These are phyloP conservation scores for Pythium sp. DNA, from an alignment of 352 stramenopile species.

Conservation along the genomic window DNA sequence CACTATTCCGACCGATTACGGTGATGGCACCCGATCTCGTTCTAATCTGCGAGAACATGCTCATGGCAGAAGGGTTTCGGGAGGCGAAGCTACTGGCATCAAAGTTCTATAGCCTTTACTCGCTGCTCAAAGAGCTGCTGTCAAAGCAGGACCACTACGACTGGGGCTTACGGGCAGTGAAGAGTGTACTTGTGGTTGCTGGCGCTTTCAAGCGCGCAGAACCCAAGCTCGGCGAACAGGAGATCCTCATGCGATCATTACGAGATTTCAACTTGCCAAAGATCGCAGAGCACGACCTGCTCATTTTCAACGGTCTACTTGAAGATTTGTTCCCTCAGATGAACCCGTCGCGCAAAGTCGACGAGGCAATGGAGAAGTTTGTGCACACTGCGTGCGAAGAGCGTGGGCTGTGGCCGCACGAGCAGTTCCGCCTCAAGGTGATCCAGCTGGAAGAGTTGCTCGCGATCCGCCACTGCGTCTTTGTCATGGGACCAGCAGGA, in stretches of 20 bases:
- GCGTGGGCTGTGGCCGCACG: slow-evolving; percentile 88
- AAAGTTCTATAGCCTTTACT: slow-evolving; percentile 96
- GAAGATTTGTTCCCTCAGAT: slow-evolving; percentile 92
- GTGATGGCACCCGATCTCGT: slow-evolving; percentile 96
- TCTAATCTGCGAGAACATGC: slow-evolving; percentile 97
- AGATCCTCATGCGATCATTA: slow-evolving; percentile 93
- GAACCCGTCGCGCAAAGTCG: slow-evolving; percentile 85
- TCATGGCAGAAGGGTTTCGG: slow-evolving; percentile 95
- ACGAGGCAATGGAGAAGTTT: slow-evolving; percentile 88
- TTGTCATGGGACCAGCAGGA: slow-evolving; percentile 92
- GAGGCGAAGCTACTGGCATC: slow-evolving; percentile 90
- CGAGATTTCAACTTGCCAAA: slow-evolving; percentile 96
- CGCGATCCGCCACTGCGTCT: slow-evolving; percentile 93
- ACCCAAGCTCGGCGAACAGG: slow-evolving; percentile 89
- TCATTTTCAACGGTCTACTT: slow-evolving; percentile 93
- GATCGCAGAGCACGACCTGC: slow-evolving; percentile 92
- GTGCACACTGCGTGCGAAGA: slow-evolving; percentile 90
- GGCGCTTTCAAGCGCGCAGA: slow-evolving; percentile 92
- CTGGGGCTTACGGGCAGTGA: slow-evolving; percentile 94
- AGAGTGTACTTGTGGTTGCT: slow-evolving; percentile 93
- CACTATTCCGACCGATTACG: slow-evolving; percentile 94
- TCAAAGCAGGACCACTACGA: slow-evolving; percentile 96
- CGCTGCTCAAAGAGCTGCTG: slow-evolving; percentile 89
- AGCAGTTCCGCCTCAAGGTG: slow-evolving; percentile 92
- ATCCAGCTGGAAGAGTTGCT: slow-evolving; percentile 95